A percentile compares a stretch with the other conserved stretches of the same genome.
phyloP scores from a whole-genome alignment of 345 rosid genomes.

The Populus tremula region DNA sequence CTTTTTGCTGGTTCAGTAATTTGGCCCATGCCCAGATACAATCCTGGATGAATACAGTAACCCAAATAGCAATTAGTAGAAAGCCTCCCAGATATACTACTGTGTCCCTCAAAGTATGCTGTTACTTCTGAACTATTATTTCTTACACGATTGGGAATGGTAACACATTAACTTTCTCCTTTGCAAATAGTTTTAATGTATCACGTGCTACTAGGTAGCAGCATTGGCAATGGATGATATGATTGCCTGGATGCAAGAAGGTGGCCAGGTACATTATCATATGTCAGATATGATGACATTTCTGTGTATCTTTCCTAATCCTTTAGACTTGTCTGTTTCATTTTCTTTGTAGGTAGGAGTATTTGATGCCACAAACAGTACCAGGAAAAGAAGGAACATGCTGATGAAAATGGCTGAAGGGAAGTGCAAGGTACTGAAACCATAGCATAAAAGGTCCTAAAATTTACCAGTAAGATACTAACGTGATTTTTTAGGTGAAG shows the following conservation, averaged over 20 bases:
- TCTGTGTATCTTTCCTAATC: conserved; percentile 15
- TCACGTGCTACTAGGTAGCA: conserved; percentile 94
- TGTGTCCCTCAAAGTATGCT: background rate
- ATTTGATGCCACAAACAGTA: conserved; percentile 98
- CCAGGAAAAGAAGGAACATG: conserved; percentile 81
- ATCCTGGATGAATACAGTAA: background rate
- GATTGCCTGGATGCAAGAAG: conserved; percentile 99
- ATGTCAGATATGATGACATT: background rate
- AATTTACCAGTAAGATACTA: conserved; percentile 4
- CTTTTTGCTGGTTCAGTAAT: background rate
- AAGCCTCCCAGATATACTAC: background rate
- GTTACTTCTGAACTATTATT: conserved; percentile 18
- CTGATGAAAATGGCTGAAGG: conserved; percentile 99
- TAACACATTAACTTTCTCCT: conserved; percentile 54
- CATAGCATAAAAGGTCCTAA: background rate
- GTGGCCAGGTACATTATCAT: conserved; percentile 80
- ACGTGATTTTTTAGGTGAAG: conserved; percentile 13
- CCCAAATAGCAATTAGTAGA: background rate
- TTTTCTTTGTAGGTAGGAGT: conserved; percentile 74
- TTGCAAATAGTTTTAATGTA: conserved; percentile 74
- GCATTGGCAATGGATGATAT: conserved; percentile 99
- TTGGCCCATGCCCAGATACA: background rate
- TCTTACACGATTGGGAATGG: conserved; percentile 30
- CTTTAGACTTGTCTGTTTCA: conserved; percentile 25
- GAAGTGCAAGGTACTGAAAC: conserved; percentile 79